Evolutionary conservation across 2,329 filamentous ascomycete genomes (phyloP), one percentile per base, ranked within the genome.

Genomic region (Ceratocystiopsis sp.): DNA sequence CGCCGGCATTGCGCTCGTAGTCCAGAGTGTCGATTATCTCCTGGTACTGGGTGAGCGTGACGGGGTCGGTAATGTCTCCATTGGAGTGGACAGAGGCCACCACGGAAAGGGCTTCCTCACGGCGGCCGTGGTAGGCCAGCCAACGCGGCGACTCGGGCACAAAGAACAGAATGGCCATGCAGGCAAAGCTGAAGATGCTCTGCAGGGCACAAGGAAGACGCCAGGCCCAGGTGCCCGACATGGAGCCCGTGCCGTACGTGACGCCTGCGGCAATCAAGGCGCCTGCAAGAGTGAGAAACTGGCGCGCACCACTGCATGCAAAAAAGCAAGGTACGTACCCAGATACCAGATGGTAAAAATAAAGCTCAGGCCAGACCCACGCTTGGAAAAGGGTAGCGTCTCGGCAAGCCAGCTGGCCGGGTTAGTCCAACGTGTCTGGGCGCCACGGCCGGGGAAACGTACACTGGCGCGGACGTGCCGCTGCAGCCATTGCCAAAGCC

Each of bases 11-110:
- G 25, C 25, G 25, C 35, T 49, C 47, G n/a, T 32, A 35, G 14
- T 37, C 25, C 15, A 48, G 29, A 17, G 43, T 46, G 15, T 43
- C 42, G 25, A 45, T 38, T n/a, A 49, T 49, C 35, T 49, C 43
- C n/a, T 39, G 25, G 29, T 40, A 48, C 11, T 44, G 38, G 8
- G 37, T 38, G 21, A 40, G 38, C 13, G 46, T 41, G 1, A 40
- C 17, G 18, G 37, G 38, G 15, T 42, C 32, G 12, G 39, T 38
- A 11, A 16, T 21, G 19, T 42, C 35, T 15, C 43, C 46, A 14
- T 39, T 51, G 9, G 61, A 58, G 35, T 67, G 59, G 35, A 61
- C 60, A 43, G 58, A 55, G 1, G 62, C 59, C 0, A 69, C 54
- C 0, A 61, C 56, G 15, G 52, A 43, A 4, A 57, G 44, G 2